Conservation (phyloP, 352 stramenopile genomes). For the Phytopythium sindhum region DNA sequence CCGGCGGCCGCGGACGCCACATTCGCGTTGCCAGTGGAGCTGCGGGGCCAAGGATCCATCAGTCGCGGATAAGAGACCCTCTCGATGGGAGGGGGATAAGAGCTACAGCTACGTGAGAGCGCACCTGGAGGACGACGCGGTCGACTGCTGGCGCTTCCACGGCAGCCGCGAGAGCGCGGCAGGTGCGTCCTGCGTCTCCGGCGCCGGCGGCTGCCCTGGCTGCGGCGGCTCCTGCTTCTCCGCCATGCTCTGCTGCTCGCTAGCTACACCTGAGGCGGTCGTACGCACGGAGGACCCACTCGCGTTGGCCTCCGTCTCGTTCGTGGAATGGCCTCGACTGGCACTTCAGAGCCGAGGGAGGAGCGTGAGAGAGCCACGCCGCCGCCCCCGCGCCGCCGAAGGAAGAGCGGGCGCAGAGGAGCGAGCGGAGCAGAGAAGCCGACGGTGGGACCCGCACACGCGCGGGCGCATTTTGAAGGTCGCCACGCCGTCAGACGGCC, state of each 20-base stretch:
- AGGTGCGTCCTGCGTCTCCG: background rate
- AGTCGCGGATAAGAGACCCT: background rate
- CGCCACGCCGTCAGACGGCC: background rate
- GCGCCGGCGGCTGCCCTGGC: background rate
- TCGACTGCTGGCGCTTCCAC: conserved; percentile 5
- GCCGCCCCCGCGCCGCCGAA: no score
- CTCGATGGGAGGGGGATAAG: background rate
- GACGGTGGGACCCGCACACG: no score
- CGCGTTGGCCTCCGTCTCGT: background rate
- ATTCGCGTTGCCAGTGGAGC: background rate
- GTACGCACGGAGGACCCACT: background rate
- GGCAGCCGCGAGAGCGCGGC: background rate
- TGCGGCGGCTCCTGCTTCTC: background rate
- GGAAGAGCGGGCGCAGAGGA: background rate
- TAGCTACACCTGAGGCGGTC: background rate
- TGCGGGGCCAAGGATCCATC: background rate
- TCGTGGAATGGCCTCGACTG: background rate
- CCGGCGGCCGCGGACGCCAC: background rate
- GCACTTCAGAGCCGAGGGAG: no score
- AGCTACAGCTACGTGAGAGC: background rate
- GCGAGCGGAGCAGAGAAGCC: background rate
- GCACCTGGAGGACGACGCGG: background rate
- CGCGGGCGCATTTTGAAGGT: conserved; percentile 1
- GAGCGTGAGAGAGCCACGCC: no score
- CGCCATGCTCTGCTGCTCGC: background rate